A percentile compares a stretch with the other conserved stretches of the same genome.
phyloP scores from a whole-genome alignment of 176 grass and related monocot genomes.

The Dactylis glomerata region DNA sequence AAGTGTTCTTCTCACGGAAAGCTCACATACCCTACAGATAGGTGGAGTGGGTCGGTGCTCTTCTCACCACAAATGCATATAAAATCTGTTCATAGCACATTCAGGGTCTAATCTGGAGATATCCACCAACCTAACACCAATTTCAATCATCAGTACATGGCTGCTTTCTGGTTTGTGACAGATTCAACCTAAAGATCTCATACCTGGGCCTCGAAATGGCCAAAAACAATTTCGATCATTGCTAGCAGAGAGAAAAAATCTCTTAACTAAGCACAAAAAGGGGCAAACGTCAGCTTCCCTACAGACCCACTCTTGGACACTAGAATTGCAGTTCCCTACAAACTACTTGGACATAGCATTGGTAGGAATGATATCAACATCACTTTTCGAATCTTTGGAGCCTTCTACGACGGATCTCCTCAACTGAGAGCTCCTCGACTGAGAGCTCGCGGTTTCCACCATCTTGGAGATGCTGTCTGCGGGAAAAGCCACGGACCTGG shows the following conservation, averaged over 20 bases:
- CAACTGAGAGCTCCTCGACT: slow-evolving; percentile 43
- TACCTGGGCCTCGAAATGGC: not conserved
- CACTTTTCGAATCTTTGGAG: slow-evolving; percentile 62
- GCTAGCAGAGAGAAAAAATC: not conserved
- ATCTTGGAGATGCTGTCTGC: slow-evolving; percentile 14
- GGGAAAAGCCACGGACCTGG: slow-evolving; percentile 23
- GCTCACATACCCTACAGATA: not conserved
- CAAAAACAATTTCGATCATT: not conserved
- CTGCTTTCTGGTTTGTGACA: not conserved
- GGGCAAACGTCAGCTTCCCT: not conserved
- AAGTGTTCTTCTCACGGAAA: not conserved
- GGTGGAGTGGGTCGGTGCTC: not conserved
- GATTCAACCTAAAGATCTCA: not conserved
- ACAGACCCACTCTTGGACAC: not conserved
- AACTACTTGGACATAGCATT: not conserved
- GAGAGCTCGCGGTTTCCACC: slow-evolving; percentile 25
- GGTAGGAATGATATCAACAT: not conserved
- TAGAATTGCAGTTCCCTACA: too few species aligned
- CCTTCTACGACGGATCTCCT: slow-evolving; percentile 72
- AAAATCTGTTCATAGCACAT: not conserved
- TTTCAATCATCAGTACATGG: not conserved
- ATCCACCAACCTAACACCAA: not conserved
- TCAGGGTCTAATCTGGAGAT: not conserved
- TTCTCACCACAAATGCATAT: not conserved
- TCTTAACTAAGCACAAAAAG: not conserved